Evolutionary conservation across 2,329 filamentous ascomycete genomes (phyloP).

Genomic region (Trichophyton schoenleinii): DNA sequence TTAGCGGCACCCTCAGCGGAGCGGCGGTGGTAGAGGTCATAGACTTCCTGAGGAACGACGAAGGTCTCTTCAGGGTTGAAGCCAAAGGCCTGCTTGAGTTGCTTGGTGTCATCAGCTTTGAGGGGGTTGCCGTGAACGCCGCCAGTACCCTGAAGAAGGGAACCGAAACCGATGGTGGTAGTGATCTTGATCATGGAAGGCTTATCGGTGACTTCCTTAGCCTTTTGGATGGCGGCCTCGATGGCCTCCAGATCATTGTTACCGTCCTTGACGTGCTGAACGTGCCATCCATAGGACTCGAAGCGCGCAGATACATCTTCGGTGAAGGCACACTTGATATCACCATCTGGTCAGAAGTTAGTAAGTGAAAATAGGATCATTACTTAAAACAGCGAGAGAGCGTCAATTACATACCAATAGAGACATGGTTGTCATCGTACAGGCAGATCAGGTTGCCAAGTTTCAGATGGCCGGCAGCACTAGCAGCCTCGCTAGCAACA

Average conservation of each 20-base stretch:
- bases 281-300: slow-evolving; percentile 95
- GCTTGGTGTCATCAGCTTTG: slow-evolving; percentile 85
- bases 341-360: slow-evolving; percentile 53
- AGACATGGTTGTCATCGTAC: slow-evolving; percentile 99
- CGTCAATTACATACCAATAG: slow-evolving; percentile 43
- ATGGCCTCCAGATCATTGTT: slow-evolving; percentile 80
- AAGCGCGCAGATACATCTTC: slow-evolving; percentile 93
- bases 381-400: no score
- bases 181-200: slow-evolving; percentile 91
- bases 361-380: slow-evolving; percentile 36
- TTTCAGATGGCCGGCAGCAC: slow-evolving; percentile 88
- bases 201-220: slow-evolving; percentile 85
- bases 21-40: slow-evolving; percentile 79
- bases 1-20: slow-evolving; percentile 72
- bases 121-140: slow-evolving; percentile 93
- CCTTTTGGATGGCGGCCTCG: slow-evolving; percentile 74
- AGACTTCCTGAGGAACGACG: slow-evolving; percentile 85
- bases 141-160: slow-evolving; percentile 80
- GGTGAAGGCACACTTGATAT: slow-evolving; percentile 92
- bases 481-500: slow-evolving; percentile 84
- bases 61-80: slow-evolving; percentile 93
- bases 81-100: slow-evolving; percentile 88
- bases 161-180: slow-evolving; percentile 95
- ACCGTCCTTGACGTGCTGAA: slow-evolving; percentile 69
- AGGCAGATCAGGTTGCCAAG: slow-evolving; percentile 93